Evolutionary conservation across 2,329 filamentous ascomycete genomes (phyloP), one percentile per base, ranked within the genome.

Genomic region (Colletotrichum camelliae): DNA sequence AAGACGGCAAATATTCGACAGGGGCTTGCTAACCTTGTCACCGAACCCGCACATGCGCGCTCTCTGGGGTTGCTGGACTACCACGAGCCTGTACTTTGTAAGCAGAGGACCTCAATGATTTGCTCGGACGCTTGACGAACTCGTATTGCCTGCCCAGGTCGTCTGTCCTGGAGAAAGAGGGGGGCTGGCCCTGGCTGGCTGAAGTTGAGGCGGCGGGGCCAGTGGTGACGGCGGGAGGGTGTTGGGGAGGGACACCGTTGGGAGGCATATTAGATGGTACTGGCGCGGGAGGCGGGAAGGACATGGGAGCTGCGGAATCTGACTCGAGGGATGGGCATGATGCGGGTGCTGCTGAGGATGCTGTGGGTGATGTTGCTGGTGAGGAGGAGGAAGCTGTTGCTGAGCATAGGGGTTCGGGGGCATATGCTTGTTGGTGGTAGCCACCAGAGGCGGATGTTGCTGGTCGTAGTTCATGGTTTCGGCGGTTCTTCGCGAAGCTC

Each of bases 1-100:
- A 72, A 35, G 27, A 48, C n/a, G 60, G 29, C 18, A 61, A 37
- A 31, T 21, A 21, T 21, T 12, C 31, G 8, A 18, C 4, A 33
- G 24, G 18, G n/a, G 12, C 7, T 21, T 35, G 24, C 62, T 21
- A 31, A 97, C 95, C 91, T 98, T 99, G 88, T 99, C 97, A 77
- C 97, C 97, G 86, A 98, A 99, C 9, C 97, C 97, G 87, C 97
- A 99, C 97, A 98, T 98, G 77, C 97, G 94, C 79, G 97, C 97
- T 80, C 97, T 93, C 80, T 95, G 90, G 67, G 97, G 97, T 84
- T 98, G 96, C 87, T 99, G 97, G 79, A 95, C 93, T 76, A 98
- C 95, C 79, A 93, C 88, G 67, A 98, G 90, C 77, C 93, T 94
- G 78, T 18, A 52, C n/a, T 52, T 21, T 52, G 43, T 52, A 52